Conservation (phyloP, 2,329 filamentous ascomycete genomes). For the Zymoseptoria tritici region DNA sequence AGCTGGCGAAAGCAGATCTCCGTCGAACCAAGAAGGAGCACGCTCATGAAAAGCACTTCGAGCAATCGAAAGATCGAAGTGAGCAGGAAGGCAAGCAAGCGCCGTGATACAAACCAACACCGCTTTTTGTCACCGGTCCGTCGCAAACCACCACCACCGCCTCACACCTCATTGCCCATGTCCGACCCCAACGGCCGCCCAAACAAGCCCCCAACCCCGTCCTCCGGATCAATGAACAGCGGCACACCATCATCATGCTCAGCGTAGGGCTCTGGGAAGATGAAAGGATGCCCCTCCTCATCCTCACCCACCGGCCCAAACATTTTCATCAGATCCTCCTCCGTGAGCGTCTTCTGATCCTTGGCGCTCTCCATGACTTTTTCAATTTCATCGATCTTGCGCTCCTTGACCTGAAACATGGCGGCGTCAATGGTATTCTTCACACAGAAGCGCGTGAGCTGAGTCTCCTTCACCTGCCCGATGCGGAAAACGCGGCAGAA, state of each 20-base stretch:
- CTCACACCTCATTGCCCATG: background rate
- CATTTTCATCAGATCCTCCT: constrained; percentile 39
- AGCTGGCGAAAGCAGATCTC: no score
- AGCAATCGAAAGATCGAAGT: background rate
- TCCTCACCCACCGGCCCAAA: constrained; percentile 39
- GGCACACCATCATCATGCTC: constrained; percentile 5
- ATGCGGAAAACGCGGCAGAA: constrained; percentile 57
- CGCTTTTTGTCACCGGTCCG: background rate
- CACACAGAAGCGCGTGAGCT: constrained; percentile 52
- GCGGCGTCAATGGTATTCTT: constrained; percentile 51
- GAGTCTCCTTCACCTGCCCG: constrained; percentile 54
- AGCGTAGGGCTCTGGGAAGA: constrained; percentile 33
- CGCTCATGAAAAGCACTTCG: no score
- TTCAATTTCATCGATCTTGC: constrained; percentile 38
- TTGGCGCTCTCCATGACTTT: constrained; percentile 36
- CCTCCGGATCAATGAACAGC: background rate
- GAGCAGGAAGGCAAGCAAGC: background rate
- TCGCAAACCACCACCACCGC: background rate
- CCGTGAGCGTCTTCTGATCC: constrained; percentile 26
- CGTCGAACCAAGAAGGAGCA: no score
- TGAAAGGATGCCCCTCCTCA: constrained; percentile 34
- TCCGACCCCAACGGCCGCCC: background rate
- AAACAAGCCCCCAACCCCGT: background rate
- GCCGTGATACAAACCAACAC: background rate
- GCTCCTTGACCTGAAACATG: constrained; percentile 48